These are phyloP conservation scores for Microbotryum silenes-acaulis DNA, from an alignment of 1,284 basidiomycete genomes.

Conservation along the genomic window DNA sequence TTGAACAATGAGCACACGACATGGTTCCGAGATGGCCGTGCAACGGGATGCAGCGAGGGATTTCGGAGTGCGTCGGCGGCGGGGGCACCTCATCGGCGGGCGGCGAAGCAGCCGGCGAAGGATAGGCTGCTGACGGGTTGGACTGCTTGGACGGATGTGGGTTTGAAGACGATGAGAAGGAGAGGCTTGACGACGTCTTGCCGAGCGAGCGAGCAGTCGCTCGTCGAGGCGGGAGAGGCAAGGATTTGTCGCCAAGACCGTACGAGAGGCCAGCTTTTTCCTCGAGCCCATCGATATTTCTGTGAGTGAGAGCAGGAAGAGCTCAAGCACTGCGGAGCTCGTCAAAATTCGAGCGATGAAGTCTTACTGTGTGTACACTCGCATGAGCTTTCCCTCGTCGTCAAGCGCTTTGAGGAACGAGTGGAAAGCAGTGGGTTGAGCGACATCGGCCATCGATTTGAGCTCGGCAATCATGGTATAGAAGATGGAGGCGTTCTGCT, in stretches of 20 bases:
- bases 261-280: slow-evolving; percentile 72
- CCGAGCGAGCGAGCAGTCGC: slow-evolving; percentile 1
- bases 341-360: neutral
- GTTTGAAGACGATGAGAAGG: slow-evolving; percentile 2
- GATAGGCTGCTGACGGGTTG: slow-evolving; percentile 3
- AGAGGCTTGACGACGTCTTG: neutral
- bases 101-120: slow-evolving; percentile 2
- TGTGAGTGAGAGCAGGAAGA: neutral
- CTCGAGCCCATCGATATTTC: slow-evolving; percentile 84
- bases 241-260: slow-evolving; percentile 46
- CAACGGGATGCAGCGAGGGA: slow-evolving; percentile 74
- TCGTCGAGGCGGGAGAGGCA: slow-evolving; percentile 16
- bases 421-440: slow-evolving; percentile 78
- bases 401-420: slow-evolving; percentile 66
- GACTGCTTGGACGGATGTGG: neutral
- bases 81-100: neutral
- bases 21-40: slow-evolving; percentile 76
- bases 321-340: neutral
- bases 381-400: slow-evolving; percentile 63
- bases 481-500: slow-evolving; percentile 66
- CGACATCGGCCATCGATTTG: slow-evolving; percentile 61
- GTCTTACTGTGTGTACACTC: slow-evolving; percentile 73
- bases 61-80: slow-evolving; percentile 11
- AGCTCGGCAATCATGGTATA: slow-evolving; percentile 82
- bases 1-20: slow-evolving; percentile 72